A percentile compares a stretch with the other conserved stretches of the same genome.
Conservation (phyloP, 1,284 basidiomycete genomes). For the Pseudozyma pruni region DNA sequence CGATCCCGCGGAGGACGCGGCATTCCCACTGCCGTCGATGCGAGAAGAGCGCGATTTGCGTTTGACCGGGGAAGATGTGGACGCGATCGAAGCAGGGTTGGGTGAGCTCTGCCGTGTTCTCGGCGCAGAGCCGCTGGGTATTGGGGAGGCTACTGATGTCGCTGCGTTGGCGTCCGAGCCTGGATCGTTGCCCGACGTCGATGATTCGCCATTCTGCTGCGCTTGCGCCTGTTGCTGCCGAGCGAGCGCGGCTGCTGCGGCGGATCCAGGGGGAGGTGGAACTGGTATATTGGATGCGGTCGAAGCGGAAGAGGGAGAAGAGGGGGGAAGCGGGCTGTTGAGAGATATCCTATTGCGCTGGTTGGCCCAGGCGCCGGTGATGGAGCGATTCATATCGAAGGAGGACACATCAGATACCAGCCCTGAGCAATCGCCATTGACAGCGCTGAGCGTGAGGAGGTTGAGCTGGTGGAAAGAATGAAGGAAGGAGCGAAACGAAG, state of each 20-base stretch:
- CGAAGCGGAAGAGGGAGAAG: slow-evolving; percentile 15
- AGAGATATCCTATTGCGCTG: slow-evolving; percentile 56
- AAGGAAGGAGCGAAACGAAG: background rate
- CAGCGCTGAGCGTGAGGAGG: background rate
- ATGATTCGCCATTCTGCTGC: slow-evolving; percentile 26
- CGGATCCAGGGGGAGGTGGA: slow-evolving; percentile 52
- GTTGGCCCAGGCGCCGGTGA: slow-evolving; percentile 60
- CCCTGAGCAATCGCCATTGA: slow-evolving; percentile 4
- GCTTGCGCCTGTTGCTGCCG: slow-evolving; percentile 30
- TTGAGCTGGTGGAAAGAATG: background rate
- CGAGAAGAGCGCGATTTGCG: slow-evolving; percentile 57
- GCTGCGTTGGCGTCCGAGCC: slow-evolving; percentile 1
- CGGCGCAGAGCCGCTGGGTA: slow-evolving; percentile 29
- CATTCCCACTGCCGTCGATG: slow-evolving; percentile 17
- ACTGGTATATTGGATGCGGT: slow-evolving; percentile 42
- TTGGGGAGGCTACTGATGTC: slow-evolving; percentile 12
- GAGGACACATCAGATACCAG: slow-evolving; percentile 26
- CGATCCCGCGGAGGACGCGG: slow-evolving; percentile 11
- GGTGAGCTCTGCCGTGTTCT: slow-evolving; percentile 48
- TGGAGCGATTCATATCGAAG: slow-evolving; percentile 59
- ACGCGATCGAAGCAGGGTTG: slow-evolving; percentile 5
- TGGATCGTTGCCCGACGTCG: slow-evolving; percentile 5
- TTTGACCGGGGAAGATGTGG: slow-evolving; percentile 39
- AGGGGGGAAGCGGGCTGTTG: slow-evolving; percentile 49
- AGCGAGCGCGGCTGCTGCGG: slow-evolving; percentile 54